Evolutionary conservation across 352 stramenopile species (phyloP).

Genomic region (Phytopythium aichiense): DNA sequence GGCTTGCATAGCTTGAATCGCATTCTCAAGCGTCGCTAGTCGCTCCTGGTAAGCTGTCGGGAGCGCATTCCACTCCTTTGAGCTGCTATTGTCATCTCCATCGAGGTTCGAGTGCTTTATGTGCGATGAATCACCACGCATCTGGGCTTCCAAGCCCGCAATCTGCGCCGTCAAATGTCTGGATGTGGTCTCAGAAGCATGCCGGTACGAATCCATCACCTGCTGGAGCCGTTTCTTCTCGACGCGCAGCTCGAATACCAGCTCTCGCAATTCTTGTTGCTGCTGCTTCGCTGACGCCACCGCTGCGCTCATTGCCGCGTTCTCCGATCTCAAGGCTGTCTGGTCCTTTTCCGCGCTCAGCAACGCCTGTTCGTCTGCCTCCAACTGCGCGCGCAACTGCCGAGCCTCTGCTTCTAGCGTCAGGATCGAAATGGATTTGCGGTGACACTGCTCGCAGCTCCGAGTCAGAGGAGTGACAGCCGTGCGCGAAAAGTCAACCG

Average conservation of each 20-base stretch:
- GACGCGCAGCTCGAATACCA: constrained; percentile 37
- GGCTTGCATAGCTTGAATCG: not conserved
- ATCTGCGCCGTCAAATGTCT: not conserved
- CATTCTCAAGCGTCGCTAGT: not conserved
- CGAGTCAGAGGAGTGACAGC: constrained; percentile 11
- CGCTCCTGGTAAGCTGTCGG: not conserved
- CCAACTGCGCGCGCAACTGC: constrained; percentile 34
- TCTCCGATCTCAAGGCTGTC: constrained; percentile 38
- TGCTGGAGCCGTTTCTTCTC: constrained; percentile 56
- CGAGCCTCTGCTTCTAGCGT: constrained; percentile 45
- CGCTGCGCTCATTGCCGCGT: constrained; percentile 34
- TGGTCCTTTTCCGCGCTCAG: constrained; percentile 39
- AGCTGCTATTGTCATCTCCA: not conserved
- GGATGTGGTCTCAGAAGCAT: not conserved
- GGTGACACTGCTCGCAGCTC: constrained; percentile 44
- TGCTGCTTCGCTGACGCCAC: constrained; percentile 45
- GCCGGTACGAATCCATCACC: not conserved
- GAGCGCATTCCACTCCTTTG: not conserved
- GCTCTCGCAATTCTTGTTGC: constrained; percentile 46
- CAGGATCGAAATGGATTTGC: constrained; percentile 24
- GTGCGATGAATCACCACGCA: not conserved
- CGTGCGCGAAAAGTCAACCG: constrained; percentile 32
- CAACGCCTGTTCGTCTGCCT: constrained; percentile 39
- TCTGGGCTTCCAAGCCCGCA: not conserved
- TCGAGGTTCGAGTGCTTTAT: not conserved